Evolutionary conservation across 495 filamentous ascomycete genomes (phyloP).

Genomic region (Durotheca rogersii): DNA sequence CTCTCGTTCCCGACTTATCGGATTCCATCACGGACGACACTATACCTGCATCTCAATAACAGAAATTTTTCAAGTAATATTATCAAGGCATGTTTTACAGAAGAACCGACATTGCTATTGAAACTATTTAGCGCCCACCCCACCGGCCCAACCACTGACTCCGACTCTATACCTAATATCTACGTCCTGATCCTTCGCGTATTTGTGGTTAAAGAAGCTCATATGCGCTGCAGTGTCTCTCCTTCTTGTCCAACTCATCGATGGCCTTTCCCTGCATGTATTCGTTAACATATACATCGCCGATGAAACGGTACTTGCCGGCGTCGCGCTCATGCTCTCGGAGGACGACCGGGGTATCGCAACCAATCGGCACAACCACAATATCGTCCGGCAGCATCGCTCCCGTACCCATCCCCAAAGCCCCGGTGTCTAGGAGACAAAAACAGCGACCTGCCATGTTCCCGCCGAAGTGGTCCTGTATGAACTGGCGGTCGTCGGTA

Average conservation of each 20-base stretch:
- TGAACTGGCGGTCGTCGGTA: background rate
- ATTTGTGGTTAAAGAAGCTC: background rate
- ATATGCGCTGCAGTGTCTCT: constrained; percentile 3
- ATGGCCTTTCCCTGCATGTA: constrained; percentile 33
- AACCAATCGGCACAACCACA: constrained; percentile 34
- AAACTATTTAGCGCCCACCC: no score
- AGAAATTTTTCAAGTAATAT: no score
- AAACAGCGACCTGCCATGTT: constrained; percentile 17
- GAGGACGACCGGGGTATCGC: constrained; percentile 34
- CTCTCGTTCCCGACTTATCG: no score
- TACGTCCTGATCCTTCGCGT: no score
- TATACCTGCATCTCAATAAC: no score
- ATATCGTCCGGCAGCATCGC: constrained; percentile 28
- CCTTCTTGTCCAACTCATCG: constrained; percentile 7
- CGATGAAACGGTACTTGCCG: constrained; percentile 31
- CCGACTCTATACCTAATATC: no score
- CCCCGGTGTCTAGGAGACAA: constrained; percentile 4
- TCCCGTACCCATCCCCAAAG: constrained; percentile 31
- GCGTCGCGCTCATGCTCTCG: background rate
- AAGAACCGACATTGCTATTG: no score
- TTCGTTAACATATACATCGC: constrained; percentile 34
- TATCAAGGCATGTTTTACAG: no score
- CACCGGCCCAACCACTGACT: no score
- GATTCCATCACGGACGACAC: no score
- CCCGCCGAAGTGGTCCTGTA: constrained; percentile 7